phyloP scores from a whole-genome alignment of 148 eudicot species.

The Camellia lanceoleosa region DNA sequence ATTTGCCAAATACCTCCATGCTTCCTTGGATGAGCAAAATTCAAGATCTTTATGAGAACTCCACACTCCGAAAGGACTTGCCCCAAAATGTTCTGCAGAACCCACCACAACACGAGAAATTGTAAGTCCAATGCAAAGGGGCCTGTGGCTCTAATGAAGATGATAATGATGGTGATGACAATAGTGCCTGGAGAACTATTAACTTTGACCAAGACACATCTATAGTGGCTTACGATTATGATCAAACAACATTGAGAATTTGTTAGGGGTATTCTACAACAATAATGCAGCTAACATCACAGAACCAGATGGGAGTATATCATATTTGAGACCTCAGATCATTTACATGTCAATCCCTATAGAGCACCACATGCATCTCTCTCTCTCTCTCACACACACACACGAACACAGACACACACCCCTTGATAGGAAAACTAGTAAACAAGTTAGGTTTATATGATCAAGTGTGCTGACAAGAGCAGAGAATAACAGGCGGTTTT shows the following conservation, averaged over 20 bases:
- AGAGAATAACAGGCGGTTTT: not conserved
- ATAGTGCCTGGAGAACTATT: not conserved
- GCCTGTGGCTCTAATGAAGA: not conserved
- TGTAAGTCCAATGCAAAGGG: conserved; percentile 24
- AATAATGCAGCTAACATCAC: not conserved
- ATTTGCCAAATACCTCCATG: conserved; percentile 75
- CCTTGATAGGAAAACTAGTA: no score
- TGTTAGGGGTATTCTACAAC: not conserved
- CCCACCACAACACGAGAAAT: conserved; percentile 43
- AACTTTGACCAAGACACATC: not conserved
- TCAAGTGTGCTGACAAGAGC: no score
- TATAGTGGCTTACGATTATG: not conserved
- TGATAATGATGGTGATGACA: not conserved
- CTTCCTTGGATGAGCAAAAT: conserved; percentile 18
- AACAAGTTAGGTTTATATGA: no score
- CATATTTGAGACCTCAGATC: not conserved
- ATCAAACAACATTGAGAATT: not conserved
- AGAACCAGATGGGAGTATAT: no score
- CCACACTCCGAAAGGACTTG: conserved; percentile 18
- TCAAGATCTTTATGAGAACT: conserved; percentile 10
- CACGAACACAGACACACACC: no score
- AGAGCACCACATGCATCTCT: no score
- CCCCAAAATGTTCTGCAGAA: conserved; percentile 47
- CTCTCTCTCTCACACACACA: no score
- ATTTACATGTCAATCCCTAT: no score